These are phyloP conservation scores for Piper betle DNA, from an alignment of 164 flowering plant genomes.

Conservation along the genomic window DNA sequence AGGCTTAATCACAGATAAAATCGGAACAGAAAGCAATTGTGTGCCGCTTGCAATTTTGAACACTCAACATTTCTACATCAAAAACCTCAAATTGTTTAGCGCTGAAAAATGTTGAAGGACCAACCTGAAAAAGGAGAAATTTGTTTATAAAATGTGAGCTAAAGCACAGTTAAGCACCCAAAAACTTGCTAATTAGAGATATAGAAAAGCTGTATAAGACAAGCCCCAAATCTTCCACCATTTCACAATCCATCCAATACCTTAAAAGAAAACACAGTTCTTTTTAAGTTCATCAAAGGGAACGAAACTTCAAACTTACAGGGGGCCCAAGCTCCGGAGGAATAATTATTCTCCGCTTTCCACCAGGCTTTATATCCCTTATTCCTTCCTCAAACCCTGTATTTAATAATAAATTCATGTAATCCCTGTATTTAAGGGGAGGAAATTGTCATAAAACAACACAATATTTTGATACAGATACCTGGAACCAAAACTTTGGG, in stretches of 20 bases:
- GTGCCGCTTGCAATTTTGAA: conserved; percentile 71
- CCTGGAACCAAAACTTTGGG: conserved; percentile 91
- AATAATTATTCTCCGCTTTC: conserved; percentile 77
- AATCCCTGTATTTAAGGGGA: background rate
- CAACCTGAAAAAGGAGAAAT: conserved; percentile 39
- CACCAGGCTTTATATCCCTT: conserved; percentile 86
- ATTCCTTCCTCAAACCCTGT: conserved; percentile 97
- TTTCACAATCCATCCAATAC: background rate
- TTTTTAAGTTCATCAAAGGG: background rate
- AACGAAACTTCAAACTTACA: conserved; percentile 29
- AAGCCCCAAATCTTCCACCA: background rate
- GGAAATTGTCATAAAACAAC: too few species aligned
- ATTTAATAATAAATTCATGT: background rate
- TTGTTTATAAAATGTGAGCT: background rate
- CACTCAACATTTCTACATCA: conserved; percentile 65
- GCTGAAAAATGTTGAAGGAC: conserved; percentile 96
- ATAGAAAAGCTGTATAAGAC: background rate
- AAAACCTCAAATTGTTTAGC: conserved; percentile 94
- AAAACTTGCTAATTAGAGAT: too few species aligned
- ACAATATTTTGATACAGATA: conserved; percentile 3
- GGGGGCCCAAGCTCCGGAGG: conserved; percentile 99
- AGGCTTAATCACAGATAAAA: conserved; percentile 50
- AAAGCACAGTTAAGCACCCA: background rate
- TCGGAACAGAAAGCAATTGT: conserved; percentile 92
- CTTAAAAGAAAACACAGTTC: background rate